These are phyloP conservation scores for Globisporangium emineosum DNA, from an alignment of 352 stramenopile species.

Conservation along the genomic window DNA sequence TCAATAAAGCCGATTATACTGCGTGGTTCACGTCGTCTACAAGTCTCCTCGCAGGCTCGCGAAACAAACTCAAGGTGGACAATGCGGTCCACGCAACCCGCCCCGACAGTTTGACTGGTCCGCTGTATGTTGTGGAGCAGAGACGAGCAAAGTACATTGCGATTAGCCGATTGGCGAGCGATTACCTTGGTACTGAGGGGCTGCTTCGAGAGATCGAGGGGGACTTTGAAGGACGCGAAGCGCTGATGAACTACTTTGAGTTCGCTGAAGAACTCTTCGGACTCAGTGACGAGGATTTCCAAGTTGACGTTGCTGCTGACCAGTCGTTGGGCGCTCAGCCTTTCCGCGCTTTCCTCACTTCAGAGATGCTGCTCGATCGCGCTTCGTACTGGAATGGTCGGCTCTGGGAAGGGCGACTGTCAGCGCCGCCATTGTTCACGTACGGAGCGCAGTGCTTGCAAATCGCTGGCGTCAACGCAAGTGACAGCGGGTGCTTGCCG, in stretches of 20 bases:
- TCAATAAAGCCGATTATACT: slow-evolving; percentile 47
- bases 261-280: slow-evolving; percentile 74
- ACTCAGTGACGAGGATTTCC: slow-evolving; percentile 45
- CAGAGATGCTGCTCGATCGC: slow-evolving; percentile 39
- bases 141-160: slow-evolving; percentile 93
- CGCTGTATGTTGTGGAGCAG: slow-evolving; percentile 82
- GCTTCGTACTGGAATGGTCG: slow-evolving; percentile 83
- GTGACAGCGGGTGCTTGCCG: slow-evolving; percentile 49
- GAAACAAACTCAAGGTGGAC: slow-evolving; percentile 81
- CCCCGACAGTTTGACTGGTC: slow-evolving; percentile 90
- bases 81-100: slow-evolving; percentile 92
- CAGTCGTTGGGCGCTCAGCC: slow-evolving; percentile 13
- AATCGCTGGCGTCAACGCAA: slow-evolving; percentile 35
- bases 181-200: slow-evolving; percentile 86
- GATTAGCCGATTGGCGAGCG: slow-evolving; percentile 86
- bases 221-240: slow-evolving; percentile 76
- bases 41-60: slow-evolving; percentile 49
- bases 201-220: slow-evolving; percentile 71
- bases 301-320: slow-evolving; percentile 15
- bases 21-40: slow-evolving; percentile 60
- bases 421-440: slow-evolving; percentile 60
- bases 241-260: slow-evolving; percentile 66
- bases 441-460: slow-evolving; percentile 63
- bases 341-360: slow-evolving; percentile 52
- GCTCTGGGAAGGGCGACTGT: slow-evolving; percentile 70